Evolutionary conservation across 2,329 filamentous ascomycete genomes (phyloP), one percentile per base, ranked within the genome.

Genomic region (Ophiostoma quercus): DNA sequence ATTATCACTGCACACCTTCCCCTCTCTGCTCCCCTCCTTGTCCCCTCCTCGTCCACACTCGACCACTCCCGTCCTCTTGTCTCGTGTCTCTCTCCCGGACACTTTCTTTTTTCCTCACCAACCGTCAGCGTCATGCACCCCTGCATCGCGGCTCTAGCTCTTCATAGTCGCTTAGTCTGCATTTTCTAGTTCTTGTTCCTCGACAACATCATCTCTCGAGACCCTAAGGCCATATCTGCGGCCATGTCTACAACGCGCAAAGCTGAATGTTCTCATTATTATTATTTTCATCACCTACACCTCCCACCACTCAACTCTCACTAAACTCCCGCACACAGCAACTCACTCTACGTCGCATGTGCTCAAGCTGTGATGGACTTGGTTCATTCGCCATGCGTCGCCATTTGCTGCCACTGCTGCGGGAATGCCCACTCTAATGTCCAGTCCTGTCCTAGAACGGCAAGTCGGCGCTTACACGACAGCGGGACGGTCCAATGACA

Each of bases 381-480:
- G 51, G 29, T 57, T 57, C 7, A 25, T 29, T 57, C 32, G 57
- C 57, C 2, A 14, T 57, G 34, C 34, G 34, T 5, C 8, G 34
- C 34, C 34, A 34, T 34, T 34, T 34, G 34, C 34, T 34, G 34
- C 34, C 34, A 34, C 25, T 32, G 57, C 57, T 62, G 25, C 57
- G 14, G 22, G 22, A 22, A 39, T 54, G 29, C 43, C 62, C 54
- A 63, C 69, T 39, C 11, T 51, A 39, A 41, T 22, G 57, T 63
- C 60, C 32, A 57, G 69, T 54, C 67, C 63, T 70, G 54, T 69
- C 70, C 70, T 47, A 41, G 69, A 71, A 39, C 41, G 68, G 70
- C 34, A 67, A 57, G 65, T 71, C 70, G 70, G 70, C 70, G 70
- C 70, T 71, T 71, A 71, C 66, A 69, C 39, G 70, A 62, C 32